Evolutionary conservation across 805 yeast genomes (phyloP), one percentile per base, ranked within the genome.

Genomic region (Hagleromyces aurorensis): DNA sequence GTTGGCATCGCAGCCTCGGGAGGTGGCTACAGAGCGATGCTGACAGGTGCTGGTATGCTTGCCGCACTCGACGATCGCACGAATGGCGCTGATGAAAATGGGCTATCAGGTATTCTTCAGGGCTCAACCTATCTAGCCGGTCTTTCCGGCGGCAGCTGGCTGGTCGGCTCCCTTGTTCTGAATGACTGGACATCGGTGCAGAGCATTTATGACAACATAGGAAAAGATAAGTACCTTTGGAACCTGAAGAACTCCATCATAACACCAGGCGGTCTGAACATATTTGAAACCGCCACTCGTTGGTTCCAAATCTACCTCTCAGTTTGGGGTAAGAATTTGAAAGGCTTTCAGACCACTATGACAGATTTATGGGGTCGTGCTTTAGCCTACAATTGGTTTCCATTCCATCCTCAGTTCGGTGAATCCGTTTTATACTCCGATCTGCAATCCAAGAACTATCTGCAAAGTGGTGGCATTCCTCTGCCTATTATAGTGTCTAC

Each of bases 11-110:
- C 86, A 8, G 74, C 78, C 39, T 68, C 83, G 9, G 95, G 95
- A 27, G 96, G 96, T 50, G 95, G 96, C 4, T 85, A 82, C 55
- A 69, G 96, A 40, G 94, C 96, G 22, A 83, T 86, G 84, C 60
- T 85, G 26, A 59, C 67, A 33, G 94, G 94, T 4, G 94, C 94
- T 10, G 95, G 95, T 21, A 74, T 76, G 52, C 59, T 85, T 14
- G 64, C 89, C 2, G 94, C 89, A 1, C 58, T 82, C 32, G 95
- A 84, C 52, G 72, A 74, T 45, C 62, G 91, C 41, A 75, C 89
- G 3, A 56, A 46, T 7, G 67, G 65, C 32, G 65, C 74, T 8
- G 62, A 74, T 3, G 57, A 57, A 16, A 61, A 64, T 3, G 78
- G 80, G 5, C 55, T 81, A 23, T 85, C 86, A 13, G 87, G 91